A percentile compares a stretch with the other conserved stretches of the same genome.
These are phyloP conservation scores for Metschnikowia bowlesiae DNA, from an alignment of 805 yeast species.

Conservation along the genomic window DNA sequence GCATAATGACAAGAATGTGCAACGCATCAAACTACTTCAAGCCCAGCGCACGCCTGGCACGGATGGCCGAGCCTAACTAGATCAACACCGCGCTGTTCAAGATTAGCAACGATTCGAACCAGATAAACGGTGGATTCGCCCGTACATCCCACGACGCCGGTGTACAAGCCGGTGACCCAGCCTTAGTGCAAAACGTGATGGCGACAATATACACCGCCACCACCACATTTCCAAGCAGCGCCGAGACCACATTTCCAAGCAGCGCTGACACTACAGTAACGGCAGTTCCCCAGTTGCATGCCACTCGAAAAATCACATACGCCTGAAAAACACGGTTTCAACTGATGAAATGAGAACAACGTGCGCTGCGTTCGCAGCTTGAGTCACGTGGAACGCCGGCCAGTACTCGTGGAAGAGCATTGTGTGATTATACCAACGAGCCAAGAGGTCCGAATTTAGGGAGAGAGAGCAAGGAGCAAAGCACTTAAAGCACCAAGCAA, in stretches of 20 bases:
- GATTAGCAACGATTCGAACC: slow-evolving; percentile 67
- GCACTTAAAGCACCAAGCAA: slow-evolving; percentile 49
- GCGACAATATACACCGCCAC: slow-evolving; percentile 55
- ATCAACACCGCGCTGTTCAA: slow-evolving; percentile 57
- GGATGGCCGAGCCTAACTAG: slow-evolving; percentile 60
- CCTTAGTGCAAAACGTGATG: slow-evolving; percentile 34
- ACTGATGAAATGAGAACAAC: slow-evolving; percentile 56
- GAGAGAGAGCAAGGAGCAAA: slow-evolving; percentile 60
- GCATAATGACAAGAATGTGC: slow-evolving; percentile 77
- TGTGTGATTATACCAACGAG: slow-evolving; percentile 37
- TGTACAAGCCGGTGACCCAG: background rate
- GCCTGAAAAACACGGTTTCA: slow-evolving; percentile 72
- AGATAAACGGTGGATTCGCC: slow-evolving; percentile 51
- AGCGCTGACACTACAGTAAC: slow-evolving; percentile 34
- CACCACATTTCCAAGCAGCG: slow-evolving; percentile 47
- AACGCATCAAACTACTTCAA: slow-evolving; percentile 76
- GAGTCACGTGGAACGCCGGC: slow-evolving; percentile 44
- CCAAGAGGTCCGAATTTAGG: slow-evolving; percentile 51
- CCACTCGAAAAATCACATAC: slow-evolving; percentile 61
- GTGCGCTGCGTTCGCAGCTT: slow-evolving; percentile 59
- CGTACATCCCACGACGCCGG: slow-evolving; percentile 27
- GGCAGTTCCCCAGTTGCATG: slow-evolving; percentile 42
- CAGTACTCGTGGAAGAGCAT: slow-evolving; percentile 25
- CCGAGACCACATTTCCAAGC: too few species aligned
- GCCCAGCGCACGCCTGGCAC: slow-evolving; percentile 72